Evolutionary conservation across 106 monocot species (phyloP).

Genomic region (Phalaenopsis equestris): DNA sequence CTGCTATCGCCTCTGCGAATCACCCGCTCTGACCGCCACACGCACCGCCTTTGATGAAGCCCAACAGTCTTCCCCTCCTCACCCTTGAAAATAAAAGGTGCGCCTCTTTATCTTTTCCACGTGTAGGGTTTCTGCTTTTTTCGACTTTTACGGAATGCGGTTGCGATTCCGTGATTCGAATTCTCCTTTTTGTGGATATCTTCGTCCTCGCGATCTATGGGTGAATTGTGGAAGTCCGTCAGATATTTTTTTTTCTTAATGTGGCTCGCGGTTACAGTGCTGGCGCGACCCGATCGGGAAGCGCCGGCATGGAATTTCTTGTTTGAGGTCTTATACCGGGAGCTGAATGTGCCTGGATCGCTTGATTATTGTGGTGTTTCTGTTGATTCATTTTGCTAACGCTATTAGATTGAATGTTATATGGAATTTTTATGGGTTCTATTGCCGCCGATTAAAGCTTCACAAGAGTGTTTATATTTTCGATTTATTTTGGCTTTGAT

Average conservation of each 20-base stretch:
- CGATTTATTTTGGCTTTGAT: not conserved
- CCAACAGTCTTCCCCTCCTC: not conserved
- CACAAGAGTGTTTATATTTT: not conserved
- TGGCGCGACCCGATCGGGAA: conserved; percentile 1
- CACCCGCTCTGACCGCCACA: not conserved
- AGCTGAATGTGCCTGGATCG: not conserved
- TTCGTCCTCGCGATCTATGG: not conserved
- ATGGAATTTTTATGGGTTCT: not conserved
- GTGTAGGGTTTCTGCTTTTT: not conserved
- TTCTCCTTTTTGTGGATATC: not conserved
- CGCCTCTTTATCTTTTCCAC: not conserved
- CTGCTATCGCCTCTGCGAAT: not conserved
- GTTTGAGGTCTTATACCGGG: not conserved
- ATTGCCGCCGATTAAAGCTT: not conserved
- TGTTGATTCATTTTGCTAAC: not conserved
- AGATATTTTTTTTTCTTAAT: not conserved
- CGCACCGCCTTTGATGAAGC: not conserved
- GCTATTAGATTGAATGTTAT: not conserved
- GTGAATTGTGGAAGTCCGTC: not conserved
- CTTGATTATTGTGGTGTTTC: not conserved
- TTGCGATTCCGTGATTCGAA: not conserved
- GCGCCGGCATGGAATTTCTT: not conserved
- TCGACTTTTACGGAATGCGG: not conserved
- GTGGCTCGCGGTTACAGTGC: not conserved
- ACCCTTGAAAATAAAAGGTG: conserved; percentile 2